Conservation (phyloP, 192 early-diverging fungal species). For the Coemansia sp. region DNA sequence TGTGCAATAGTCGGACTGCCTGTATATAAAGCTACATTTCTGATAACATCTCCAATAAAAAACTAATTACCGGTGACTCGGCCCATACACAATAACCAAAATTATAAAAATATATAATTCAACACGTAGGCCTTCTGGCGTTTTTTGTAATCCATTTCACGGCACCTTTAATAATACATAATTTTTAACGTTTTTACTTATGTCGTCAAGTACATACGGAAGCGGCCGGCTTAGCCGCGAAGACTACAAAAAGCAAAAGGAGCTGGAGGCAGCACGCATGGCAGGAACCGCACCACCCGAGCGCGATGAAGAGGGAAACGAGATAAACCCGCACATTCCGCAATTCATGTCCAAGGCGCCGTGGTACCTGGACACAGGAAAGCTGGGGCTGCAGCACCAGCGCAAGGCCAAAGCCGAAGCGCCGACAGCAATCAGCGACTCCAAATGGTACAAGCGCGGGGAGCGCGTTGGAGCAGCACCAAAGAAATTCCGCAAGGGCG, state of each 20-base stretch:
- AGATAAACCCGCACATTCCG: constrained; percentile 99
- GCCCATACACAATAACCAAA: no score
- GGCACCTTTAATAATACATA: no score
- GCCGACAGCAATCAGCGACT: constrained; percentile 3
- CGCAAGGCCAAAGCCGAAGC: constrained; percentile 23
- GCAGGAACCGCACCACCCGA: constrained; percentile 88
- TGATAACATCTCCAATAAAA: no score
- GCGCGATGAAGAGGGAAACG: constrained; percentile 81
- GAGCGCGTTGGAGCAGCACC: constrained; percentile 65
- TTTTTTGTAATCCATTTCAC: no score
- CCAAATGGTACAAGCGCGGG: constrained; percentile 38
- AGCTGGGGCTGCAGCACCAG: constrained; percentile 88
- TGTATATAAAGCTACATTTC: no score
- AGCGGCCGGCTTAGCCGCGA: constrained; percentile 81
- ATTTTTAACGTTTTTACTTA: neutral
- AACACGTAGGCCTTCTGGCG: no score
- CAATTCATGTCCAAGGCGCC: constrained; percentile 95
- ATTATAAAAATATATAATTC: no score
- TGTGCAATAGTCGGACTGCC: constrained; percentile 20
- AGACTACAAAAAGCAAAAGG: constrained; percentile 92
- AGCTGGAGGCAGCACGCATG: constrained; percentile 94
- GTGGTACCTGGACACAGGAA: constrained; percentile 85
- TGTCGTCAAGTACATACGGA: neutral
- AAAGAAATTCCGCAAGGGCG: constrained; percentile 91
- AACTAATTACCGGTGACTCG: no score